Evolutionary conservation across 306 rosid genomes (phyloP).

Genomic region (Arachis hypogaea): DNA sequence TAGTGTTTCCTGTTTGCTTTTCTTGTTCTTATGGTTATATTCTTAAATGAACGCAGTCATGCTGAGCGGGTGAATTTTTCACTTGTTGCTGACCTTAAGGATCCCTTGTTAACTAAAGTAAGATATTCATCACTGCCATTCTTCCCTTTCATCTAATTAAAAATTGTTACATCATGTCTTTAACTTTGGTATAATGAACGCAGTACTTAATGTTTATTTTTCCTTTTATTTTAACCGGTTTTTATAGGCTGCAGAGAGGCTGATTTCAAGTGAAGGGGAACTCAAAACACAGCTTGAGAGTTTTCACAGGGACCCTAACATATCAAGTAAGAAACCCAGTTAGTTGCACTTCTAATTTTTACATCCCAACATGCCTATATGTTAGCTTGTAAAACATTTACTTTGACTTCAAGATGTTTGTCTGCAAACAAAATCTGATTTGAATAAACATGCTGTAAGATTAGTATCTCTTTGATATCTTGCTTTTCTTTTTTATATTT

Average conservation of each 20-base stretch:
- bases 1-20: slow-evolving; percentile 20
- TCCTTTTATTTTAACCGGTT: slow-evolving; percentile 29
- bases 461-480: not conserved
- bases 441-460: not conserved
- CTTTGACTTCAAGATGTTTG: slow-evolving; percentile 24
- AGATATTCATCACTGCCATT: slow-evolving; percentile 3
- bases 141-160: slow-evolving; percentile 3
- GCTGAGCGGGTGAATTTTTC: slow-evolving; percentile 70
- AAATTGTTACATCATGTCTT: no score
- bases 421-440: slow-evolving; percentile 25
- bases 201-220: slow-evolving; percentile 7
- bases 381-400: slow-evolving; percentile 4
- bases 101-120: slow-evolving; percentile 76
- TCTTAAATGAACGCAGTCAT: slow-evolving; percentile 57
- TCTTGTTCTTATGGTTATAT: slow-evolving; percentile 26
- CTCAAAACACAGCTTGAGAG: slow-evolving; percentile 75
- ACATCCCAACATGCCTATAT: slow-evolving; percentile 2
- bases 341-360: slow-evolving; percentile 28
- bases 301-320: slow-evolving; percentile 67
- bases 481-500: not conserved
- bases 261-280: slow-evolving; percentile 72
- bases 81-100: slow-evolving; percentile 77
- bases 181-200: no score
- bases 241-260: slow-evolving; percentile 90
- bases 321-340: slow-evolving; percentile 68